Evolutionary conservation across 2,329 filamentous ascomycete species (phyloP).

Genomic region (Colletotrichum coccodes): DNA sequence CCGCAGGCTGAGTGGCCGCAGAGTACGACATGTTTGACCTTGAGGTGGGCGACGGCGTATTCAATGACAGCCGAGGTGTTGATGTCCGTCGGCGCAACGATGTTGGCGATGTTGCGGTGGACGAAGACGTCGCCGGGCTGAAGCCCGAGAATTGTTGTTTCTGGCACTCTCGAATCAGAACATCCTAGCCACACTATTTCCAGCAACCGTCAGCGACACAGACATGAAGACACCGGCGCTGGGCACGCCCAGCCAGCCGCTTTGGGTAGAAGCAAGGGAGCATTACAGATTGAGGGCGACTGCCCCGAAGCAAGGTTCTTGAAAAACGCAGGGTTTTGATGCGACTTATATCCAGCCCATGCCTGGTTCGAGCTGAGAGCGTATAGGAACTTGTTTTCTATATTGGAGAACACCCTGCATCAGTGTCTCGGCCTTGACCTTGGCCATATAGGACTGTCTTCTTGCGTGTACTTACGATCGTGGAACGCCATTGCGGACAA

Average conservation of each 20-base stretch:
- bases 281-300: conserved; percentile 67
- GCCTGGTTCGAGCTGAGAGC: conserved; percentile 75
- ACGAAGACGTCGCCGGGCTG: conserved; percentile 88
- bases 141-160: conserved; percentile 82
- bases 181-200: conserved; percentile 82
- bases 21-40: conserved; percentile 76
- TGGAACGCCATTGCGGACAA: conserved; percentile 20
- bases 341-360: conserved; percentile 73
- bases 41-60: conserved; percentile 78
- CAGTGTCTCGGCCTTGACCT: background rate
- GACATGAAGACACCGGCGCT: background rate
- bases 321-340: conserved; percentile 78
- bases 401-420: background rate
- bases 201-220: background rate
- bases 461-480: conserved; percentile 18
- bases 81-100: conserved; percentile 79
- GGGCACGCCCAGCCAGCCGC: background rate
- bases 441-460: background rate
- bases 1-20: conserved; percentile 77
- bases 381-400: conserved; percentile 68
- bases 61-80: conserved; percentile 81
- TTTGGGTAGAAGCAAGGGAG: background rate
- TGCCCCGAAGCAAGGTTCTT: conserved; percentile 74
- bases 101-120: conserved; percentile 91
- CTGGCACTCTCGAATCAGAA: conserved; percentile 85